Evolutionary conservation across 2,329 filamentous ascomycete species (phyloP).

Genomic region (Talaromyces atroroseus): DNA sequence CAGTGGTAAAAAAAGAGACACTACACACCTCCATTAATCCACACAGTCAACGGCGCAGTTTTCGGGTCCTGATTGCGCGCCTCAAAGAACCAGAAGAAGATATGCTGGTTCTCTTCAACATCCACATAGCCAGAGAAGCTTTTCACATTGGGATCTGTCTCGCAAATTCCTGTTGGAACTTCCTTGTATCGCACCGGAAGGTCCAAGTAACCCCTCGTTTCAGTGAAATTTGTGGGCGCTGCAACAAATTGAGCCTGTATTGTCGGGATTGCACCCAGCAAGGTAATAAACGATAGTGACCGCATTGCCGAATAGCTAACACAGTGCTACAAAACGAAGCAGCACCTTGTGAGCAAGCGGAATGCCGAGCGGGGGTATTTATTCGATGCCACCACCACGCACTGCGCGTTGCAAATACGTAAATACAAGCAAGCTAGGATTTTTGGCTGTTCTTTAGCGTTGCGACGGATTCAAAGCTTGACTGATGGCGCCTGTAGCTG

Average conservation of each 20-base stretch:
- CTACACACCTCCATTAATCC: slow-evolving; percentile 45
- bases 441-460: slow-evolving; percentile 7
- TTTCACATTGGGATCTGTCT: slow-evolving; percentile 52
- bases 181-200: slow-evolving; percentile 46
- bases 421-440: too few relatives aligned
- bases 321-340: neutral
- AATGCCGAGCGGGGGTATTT: slow-evolving; percentile 10
- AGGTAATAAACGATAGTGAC: slow-evolving; percentile 4
- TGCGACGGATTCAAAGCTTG: slow-evolving; percentile 11
- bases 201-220: slow-evolving; percentile 32
- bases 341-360: neutral
- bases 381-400: neutral
- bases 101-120: slow-evolving; percentile 56
- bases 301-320: slow-evolving; percentile 5
- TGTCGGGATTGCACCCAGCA: slow-evolving; percentile 6
- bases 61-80: slow-evolving; percentile 38
- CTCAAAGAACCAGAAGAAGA: slow-evolving; percentile 63
- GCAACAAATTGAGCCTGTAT: slow-evolving; percentile 31
- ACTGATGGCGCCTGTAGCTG: neutral
- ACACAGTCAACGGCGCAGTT: slow-evolving; percentile 42
- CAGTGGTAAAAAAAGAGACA: too few relatives aligned
- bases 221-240: slow-evolving; percentile 32
- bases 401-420: neutral
- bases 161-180: slow-evolving; percentile 49
- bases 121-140: slow-evolving; percentile 54